Base-by-base conservation (phyloP, 345 rosid genomes). In the Firmiana major region DNA sequence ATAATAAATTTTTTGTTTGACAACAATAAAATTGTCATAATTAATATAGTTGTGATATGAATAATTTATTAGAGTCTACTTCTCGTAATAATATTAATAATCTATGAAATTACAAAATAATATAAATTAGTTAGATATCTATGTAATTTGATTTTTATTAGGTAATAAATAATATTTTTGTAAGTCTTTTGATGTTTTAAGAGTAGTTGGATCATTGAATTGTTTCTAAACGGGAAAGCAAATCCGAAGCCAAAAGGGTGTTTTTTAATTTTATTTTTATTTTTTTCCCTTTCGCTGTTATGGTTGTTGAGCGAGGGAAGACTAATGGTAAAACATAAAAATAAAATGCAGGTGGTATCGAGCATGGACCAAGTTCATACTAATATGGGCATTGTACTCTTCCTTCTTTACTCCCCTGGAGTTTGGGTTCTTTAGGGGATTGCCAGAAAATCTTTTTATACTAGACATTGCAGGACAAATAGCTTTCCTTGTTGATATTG, bases 391-490 rank as follows among this genome's bases (percentile, higher is more conserved):
- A 75, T 45, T 91, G 53, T 91, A 93, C 83, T 93, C 98, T 0
- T 93, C 98, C 54, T 88, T 88, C 86, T 91, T 91, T 77, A 93
- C 98, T 57, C 98, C 98, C 1, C 24, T 93, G 88, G 97, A 93
- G 89, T 93, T 93, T 21, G 98, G 93, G 4, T 93, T 93, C 88
- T 93, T 89, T 83, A 85, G 93, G 22, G 98, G 97, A 72, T 83
- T 93, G 21, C 94, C 94, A 42, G 77, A 85, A 74, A 86, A 85
- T 64, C 92, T 93, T 70, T 89, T 89, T 72, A 66, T 92, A 46
- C 82, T 91, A 46, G 98, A 93, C 86, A 88, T 93, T 48, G 89
- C 75, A 51, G 97, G 98, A 49, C 97, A 93, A 77, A 4, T 90
- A 7, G 97, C 93, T 71, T 91, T 93, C 85, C 87, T 93, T 64